Evolutionary conservation across 257 asterid species (phyloP).

Genomic region (Mitragyna speciosa): DNA sequence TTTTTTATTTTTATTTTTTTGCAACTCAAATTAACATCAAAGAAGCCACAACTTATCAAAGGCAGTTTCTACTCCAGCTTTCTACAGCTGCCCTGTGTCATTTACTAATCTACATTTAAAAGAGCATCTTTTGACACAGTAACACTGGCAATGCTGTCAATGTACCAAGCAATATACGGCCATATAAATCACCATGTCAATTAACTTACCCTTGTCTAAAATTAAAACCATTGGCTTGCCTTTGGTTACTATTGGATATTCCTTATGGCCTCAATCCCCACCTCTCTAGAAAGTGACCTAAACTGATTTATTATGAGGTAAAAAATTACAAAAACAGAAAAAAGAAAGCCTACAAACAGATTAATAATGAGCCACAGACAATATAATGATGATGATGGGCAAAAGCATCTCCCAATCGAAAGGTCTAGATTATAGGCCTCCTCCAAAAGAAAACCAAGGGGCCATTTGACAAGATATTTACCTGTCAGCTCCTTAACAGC

Average conservation of each 20-base stretch:
- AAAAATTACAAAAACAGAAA: not conserved
- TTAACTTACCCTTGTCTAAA: not conserved
- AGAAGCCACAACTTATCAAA: no score
- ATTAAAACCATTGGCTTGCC: not conserved
- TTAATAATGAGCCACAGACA: no score
- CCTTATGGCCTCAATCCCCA: no score
- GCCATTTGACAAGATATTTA: not conserved
- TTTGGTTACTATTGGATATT: not conserved
- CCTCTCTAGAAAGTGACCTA: not conserved
- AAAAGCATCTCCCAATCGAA: not conserved
- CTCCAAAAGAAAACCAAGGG: not conserved
- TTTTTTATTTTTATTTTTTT: no score
- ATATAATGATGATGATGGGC: no score
- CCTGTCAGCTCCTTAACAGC: slow-evolving; percentile 31
- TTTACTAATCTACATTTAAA: not conserved
- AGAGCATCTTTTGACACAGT: not conserved
- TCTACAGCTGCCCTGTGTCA: no score
- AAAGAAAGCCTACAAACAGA: no score
- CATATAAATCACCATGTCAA: not conserved
- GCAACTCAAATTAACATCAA: no score
- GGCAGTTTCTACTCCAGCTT: no score
- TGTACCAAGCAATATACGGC: not conserved
- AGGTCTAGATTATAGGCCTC: not conserved
- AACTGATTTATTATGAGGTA: not conserved
- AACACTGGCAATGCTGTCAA: not conserved